Conservation (phyloP, 2,329 filamentous ascomycete species). For the Monosporascus sp. region DNA sequence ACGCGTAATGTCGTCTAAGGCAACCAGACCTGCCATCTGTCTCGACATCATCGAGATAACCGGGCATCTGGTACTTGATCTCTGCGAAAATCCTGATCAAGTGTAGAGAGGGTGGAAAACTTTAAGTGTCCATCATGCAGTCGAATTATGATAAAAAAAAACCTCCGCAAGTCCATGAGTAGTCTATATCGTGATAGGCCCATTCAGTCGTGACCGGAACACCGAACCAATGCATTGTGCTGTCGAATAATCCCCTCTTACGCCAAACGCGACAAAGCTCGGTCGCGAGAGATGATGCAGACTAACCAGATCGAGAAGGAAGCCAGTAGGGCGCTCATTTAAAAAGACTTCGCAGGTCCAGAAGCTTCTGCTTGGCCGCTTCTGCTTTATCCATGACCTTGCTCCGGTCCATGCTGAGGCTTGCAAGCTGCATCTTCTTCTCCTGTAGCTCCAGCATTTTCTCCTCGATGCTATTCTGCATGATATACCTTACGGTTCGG, state of each 20-base stretch:
- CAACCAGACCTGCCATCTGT: no score
- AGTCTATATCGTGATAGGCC: neutral
- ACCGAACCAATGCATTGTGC: neutral
- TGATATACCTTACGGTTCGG: constrained; percentile 81
- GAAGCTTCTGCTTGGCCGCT: constrained; percentile 57
- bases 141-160: neutral
- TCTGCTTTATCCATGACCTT: constrained; percentile 47
- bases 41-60: no score
- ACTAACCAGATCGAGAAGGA: neutral
- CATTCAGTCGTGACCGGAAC: neutral
- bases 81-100: no score
- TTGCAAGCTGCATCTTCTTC: constrained; percentile 88
- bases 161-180: neutral
- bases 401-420: constrained; percentile 69
- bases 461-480: constrained; percentile 87
- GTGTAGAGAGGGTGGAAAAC: no score
- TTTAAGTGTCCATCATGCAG: neutral
- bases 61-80: no score
- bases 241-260: neutral
- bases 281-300: neutral
- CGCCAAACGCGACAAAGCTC: no score
- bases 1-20: no score
- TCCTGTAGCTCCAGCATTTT: constrained; percentile 86
- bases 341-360: constrained; percentile 56
- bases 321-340: constrained; percentile 28